Evolutionary conservation across 768 basidiomycete genomes (phyloP).

Genomic region (Dacryopinax spathularia): DNA sequence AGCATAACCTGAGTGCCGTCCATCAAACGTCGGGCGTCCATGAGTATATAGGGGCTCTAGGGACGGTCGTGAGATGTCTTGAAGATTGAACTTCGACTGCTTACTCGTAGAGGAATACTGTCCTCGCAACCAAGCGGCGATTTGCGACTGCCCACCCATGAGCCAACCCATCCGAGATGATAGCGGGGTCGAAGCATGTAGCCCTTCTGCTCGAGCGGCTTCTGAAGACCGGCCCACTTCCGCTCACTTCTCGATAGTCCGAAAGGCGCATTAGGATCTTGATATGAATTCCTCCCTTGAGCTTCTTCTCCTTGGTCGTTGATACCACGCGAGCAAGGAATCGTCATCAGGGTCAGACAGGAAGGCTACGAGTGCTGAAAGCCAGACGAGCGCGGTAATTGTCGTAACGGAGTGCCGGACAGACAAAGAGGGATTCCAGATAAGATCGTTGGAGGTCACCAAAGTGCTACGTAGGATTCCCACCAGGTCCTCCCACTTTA

Average conservation of each 20-base stretch:
- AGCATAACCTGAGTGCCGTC: neutral
- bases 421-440: no score
- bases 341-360: no score
- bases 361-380: no score
- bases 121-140: neutral
- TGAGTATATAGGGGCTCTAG: neutral
- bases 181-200: neutral
- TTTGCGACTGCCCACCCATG: neutral
- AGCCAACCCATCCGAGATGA: neutral
- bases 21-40: neutral
- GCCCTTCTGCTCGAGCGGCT: neutral
- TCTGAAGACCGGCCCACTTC: neutral
- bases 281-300: no score
- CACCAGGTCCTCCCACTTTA: no score
- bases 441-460: no score
- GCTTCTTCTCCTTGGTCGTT: no score
- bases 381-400: no score
- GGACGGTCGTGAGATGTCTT: neutral
- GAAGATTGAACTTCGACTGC: neutral
- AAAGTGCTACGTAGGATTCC: no score
- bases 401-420: no score
- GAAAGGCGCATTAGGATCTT: neutral
- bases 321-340: no score
- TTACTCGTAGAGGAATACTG: neutral
- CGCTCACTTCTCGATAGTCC: neutral